A percentile compares a stretch with the other conserved stretches of the same genome.
Conservation (phyloP, 768 basidiomycete species). For the Suillus americanus region DNA sequence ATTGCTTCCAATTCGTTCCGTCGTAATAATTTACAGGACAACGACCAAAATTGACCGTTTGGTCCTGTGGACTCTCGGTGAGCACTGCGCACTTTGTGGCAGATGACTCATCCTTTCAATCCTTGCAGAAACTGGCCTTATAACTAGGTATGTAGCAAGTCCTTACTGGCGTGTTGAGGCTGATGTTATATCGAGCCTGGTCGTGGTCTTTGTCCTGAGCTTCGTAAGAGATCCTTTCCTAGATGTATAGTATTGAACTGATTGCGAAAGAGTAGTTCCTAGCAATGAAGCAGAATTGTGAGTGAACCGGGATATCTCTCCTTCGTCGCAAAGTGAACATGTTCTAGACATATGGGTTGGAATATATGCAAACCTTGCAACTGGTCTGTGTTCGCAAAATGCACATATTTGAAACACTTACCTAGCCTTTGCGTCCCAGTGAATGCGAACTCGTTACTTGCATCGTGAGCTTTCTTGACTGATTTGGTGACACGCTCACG, state of each 20-base stretch:
- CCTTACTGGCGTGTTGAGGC: neutral
- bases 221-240: neutral
- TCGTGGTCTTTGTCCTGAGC: neutral
- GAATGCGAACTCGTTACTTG: slow-evolving; percentile 1
- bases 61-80: slow-evolving; percentile 7
- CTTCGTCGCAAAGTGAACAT: neutral
- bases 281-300: slow-evolving; percentile 4
- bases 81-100: neutral
- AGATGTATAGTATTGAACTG: neutral
- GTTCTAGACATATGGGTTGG: slow-evolving; percentile 4
- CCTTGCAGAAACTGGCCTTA: slow-evolving; percentile 4
- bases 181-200: neutral
- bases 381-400: neutral
- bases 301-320: neutral
- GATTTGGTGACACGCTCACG: neutral
- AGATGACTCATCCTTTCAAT: neutral
- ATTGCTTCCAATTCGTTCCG: neutral
- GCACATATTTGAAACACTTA: neutral
- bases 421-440: neutral
- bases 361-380: neutral
- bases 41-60: neutral
- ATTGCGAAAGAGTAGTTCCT: neutral
- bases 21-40: slow-evolving; percentile 1
- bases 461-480: neutral
- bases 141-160: neutral